Conservation (phyloP, 2,329 filamentous ascomycete genomes). For the Fusarium sp. region DNA sequence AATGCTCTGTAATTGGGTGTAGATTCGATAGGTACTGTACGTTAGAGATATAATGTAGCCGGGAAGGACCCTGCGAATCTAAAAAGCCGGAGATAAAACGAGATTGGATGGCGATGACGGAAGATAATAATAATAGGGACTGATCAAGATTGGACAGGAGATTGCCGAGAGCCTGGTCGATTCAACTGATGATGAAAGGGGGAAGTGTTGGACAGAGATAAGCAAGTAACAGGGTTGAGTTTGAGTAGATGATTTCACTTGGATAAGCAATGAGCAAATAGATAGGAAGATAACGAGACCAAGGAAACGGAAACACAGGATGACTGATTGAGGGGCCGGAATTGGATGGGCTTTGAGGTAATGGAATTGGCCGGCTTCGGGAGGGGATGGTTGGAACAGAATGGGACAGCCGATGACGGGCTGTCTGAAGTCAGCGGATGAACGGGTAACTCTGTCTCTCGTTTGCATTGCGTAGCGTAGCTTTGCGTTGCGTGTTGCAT, state of each 20-base stretch:
- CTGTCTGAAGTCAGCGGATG: conserved; percentile 40
- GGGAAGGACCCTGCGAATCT: conserved; percentile 34
- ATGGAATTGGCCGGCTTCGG: conserved; percentile 40
- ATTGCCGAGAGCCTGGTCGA: conserved; percentile 25
- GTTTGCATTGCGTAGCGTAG: conserved; percentile 14
- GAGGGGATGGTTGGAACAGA: conserved; percentile 22
- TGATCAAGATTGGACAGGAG: conserved; percentile 20
- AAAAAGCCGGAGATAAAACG: conserved; percentile 26
- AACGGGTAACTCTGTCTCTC: conserved; percentile 18
- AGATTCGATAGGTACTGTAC: background rate
- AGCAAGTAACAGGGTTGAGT: conserved; percentile 4
- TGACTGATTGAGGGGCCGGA: conserved; percentile 30
- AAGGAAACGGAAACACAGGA: conserved; percentile 14
- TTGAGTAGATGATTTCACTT: conserved; percentile 3
- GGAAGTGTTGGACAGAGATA: conserved; percentile 19
- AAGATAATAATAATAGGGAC: conserved; percentile 30
- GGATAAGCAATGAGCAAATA: conserved; percentile 5
- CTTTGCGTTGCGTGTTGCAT: background rate
- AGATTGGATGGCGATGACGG: conserved; percentile 27
- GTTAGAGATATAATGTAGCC: background rate
- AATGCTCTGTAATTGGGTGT: background rate
- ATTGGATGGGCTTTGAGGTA: conserved; percentile 9
- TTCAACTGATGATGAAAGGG: conserved; percentile 20
- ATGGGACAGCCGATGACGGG: conserved; percentile 18
- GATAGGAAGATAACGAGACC: background rate